Conservation (phyloP, 148 eudicot genomes). For the Camellia granthamiana region DNA sequence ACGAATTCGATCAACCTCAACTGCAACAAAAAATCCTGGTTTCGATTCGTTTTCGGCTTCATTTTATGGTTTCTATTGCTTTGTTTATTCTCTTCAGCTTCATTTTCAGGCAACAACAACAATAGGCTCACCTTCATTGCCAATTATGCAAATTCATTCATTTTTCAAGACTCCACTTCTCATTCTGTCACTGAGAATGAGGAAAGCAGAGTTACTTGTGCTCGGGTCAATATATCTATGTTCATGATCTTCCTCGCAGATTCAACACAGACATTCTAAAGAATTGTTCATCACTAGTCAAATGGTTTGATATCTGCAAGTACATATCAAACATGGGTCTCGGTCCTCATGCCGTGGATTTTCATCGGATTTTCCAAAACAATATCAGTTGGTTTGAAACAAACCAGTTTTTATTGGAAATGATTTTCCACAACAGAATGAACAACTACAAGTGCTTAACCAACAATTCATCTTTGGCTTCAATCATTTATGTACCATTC, state of each 20-base stretch:
- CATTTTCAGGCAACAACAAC: no score
- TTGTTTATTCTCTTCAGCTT: no score
- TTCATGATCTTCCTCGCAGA: slow-evolving; percentile 45
- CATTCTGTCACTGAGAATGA: no score
- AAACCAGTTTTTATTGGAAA: slow-evolving; percentile 44
- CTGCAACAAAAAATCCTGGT: no score
- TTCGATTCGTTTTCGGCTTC: no score
- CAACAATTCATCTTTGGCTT: slow-evolving; percentile 25
- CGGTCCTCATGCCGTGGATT: slow-evolving; percentile 26
- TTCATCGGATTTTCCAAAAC: slow-evolving; percentile 27
- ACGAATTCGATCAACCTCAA: no score
- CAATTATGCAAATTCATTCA: no score
- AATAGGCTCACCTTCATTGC: no score
- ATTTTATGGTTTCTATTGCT: no score
- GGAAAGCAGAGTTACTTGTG: slow-evolving; percentile 10
- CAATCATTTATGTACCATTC: slow-evolving; percentile 43
- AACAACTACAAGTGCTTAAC: slow-evolving; percentile 46
- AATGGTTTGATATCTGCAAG: slow-evolving; percentile 50
- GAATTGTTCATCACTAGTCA: slow-evolving; percentile 31
- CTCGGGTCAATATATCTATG: slow-evolving; percentile 27
- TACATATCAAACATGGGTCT: slow-evolving; percentile 37
- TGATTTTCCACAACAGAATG: slow-evolving; percentile 41
- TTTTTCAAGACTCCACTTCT: no score
- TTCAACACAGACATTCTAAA: slow-evolving; percentile 41
- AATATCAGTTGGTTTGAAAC: slow-evolving; percentile 37